Base-by-base conservation (phyloP, 257 asterid genomes). In the Capsicum chinense region DNA sequence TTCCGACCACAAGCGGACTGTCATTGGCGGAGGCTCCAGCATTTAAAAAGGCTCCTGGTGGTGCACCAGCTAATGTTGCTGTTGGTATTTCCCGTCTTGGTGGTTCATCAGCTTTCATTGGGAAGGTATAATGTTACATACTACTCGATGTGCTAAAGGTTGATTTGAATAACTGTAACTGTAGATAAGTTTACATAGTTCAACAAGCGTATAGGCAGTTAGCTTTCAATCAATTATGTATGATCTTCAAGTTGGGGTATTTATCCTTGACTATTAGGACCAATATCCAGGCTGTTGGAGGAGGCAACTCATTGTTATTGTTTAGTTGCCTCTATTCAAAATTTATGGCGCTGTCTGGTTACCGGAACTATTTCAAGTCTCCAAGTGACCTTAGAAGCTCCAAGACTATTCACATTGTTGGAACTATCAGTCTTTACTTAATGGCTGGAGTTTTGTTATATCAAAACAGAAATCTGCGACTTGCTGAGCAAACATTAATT, bases 61-160 rank as follows among this genome's bases (percentile, higher is more conserved):
- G 99, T 74, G 99, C 98, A n/a, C 98, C 99, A 44, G 99, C 99
- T 73, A 97, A 97, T 89, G 99, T 97, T 82, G 99, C 98, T 7
- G 99, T 97, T 9, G 99, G 99, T 76, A 97, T 97, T 83, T 92
- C 99, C 83, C 98, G 99, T 69, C 98, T 97, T 57, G 98, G 98
- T 71, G 98, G 99, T 80, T 79, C 95, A 56, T 92, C 99, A 6
- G 99, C 99, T 85, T 97, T 97, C 90, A 91, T 97, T 42, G 99
- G 99, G 86, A 97, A 97, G 97, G 98, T 94, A 91, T 56, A 17
- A 47, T 80, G 1, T 66, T 17, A 17, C 82, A 50, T 48, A 44
- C 56, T 52, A 35, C 44, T 74, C 47, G 5, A 13, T 19, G 44
- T 62, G 83, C 68, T 44, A 21, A 7, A 21, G 13, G 16, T 21